Evolutionary conservation across 1,139 yeast genomes (phyloP).

Genomic region (Taphrina wiesneri): DNA sequence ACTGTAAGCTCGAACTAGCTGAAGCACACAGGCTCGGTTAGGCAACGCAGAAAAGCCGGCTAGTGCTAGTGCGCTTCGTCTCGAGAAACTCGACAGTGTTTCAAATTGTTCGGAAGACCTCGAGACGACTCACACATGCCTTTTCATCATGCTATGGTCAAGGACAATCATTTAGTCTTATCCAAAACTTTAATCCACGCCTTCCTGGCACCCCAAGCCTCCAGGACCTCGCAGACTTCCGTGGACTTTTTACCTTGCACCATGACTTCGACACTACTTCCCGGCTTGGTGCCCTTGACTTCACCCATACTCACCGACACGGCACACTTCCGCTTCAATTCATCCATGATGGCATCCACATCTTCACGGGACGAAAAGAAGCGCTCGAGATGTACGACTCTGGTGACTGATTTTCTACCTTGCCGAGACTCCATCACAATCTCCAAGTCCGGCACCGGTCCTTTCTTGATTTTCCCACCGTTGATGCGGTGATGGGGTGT

Average conservation of each 20-base stretch:
- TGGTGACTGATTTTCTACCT: slow-evolving; percentile 6
- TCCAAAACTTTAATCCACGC: slow-evolving; percentile 10
- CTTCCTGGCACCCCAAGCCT: slow-evolving; percentile 3
- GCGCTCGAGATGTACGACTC: slow-evolving; percentile 3
- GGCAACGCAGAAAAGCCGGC: no score
- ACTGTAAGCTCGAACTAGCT: no score
- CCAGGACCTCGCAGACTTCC: neutral
- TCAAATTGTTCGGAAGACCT: no score
- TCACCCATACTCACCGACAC: slow-evolving; percentile 11
- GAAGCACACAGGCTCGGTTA: no score
- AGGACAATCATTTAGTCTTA: neutral
- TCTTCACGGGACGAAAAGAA: neutral
- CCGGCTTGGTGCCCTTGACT: slow-evolving; percentile 9
- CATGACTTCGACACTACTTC: slow-evolving; percentile 8
- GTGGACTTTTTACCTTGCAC: slow-evolving; percentile 18
- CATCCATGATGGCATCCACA: slow-evolving; percentile 1
- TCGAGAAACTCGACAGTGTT: no score
- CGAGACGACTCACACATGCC: no score
- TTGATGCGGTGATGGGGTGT: neutral
- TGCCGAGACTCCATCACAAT: slow-evolving; percentile 1
- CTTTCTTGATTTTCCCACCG: neutral
- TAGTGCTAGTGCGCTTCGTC: no score
- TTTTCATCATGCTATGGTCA: no score
- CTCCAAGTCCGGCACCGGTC: slow-evolving; percentile 8
- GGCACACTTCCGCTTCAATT: slow-evolving; percentile 15